Conservation (phyloP, 176 grass and related monocot genomes). For the Bothriochloa decipiens region DNA sequence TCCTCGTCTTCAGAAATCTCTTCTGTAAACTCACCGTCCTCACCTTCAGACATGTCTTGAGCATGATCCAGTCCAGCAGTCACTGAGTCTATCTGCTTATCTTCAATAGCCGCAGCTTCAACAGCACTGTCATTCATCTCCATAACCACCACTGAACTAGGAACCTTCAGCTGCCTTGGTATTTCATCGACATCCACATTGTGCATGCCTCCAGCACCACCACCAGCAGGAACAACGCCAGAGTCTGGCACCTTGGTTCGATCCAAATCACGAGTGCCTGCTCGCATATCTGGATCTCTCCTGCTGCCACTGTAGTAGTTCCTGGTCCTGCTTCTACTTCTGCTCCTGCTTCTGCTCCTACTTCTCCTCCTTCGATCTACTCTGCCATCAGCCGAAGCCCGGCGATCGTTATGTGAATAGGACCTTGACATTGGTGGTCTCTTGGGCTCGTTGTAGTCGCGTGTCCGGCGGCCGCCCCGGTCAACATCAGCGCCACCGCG, state of each 20-base stretch:
- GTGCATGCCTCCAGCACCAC: not conserved
- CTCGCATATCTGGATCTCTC: constrained; percentile 1
- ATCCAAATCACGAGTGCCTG: constrained; percentile 24
- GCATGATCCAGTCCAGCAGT: not conserved
- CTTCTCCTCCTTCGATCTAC: constrained; percentile 43
- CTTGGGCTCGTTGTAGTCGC: constrained; percentile 35
- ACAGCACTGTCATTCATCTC: constrained; percentile 14
- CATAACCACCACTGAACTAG: constrained; percentile 31
- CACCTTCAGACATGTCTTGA: constrained; percentile 31
- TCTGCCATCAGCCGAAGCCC: constrained; percentile 21
- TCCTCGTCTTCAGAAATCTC: constrained; percentile 28
- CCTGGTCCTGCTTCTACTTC: constrained; percentile 41
- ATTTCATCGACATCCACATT: not conserved
- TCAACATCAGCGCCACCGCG: not conserved
- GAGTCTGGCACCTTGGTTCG: constrained; percentile 27
- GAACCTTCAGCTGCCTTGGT: not conserved
- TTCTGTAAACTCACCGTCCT: constrained; percentile 23
- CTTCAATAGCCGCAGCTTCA: constrained; percentile 6
- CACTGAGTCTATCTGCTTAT: constrained; percentile 13
- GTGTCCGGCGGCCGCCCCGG: constrained; percentile 35
- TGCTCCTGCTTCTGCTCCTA: constrained; percentile 27
- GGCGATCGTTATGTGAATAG: constrained; percentile 54
- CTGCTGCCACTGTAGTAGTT: constrained; percentile 1
- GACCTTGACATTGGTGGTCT: constrained; percentile 43
- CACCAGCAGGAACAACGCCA: not conserved